phyloP scores from a whole-genome alignment of 2,329 filamentous ascomycete species.

The Monosporascus sp. region DNA sequence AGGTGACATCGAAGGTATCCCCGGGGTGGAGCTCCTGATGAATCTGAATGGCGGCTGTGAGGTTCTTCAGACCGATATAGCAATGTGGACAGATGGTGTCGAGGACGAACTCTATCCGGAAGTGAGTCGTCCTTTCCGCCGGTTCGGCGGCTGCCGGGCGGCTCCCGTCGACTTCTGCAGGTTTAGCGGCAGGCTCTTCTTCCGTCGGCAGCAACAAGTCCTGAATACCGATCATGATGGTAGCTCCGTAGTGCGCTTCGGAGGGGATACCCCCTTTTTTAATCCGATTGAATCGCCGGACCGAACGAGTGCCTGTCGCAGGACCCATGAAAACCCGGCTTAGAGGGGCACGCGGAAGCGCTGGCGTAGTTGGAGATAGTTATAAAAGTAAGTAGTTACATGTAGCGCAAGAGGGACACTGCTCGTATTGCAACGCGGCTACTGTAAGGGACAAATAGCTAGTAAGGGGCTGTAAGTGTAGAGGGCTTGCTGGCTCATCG shows the following conservation, averaged over 20 bases:
- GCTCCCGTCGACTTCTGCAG: not conserved
- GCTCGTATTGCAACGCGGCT: too few relatives aligned
- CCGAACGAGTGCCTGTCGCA: not conserved
- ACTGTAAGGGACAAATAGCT: too few relatives aligned
- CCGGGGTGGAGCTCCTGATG: conserved; percentile 37
- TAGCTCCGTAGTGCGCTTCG: not conserved
- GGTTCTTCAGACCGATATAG: conserved; percentile 43
- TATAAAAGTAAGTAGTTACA: too few relatives aligned
- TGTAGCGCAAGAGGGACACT: too few relatives aligned
- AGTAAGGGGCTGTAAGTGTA: too few relatives aligned
- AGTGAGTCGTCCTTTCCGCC: conserved; percentile 18
- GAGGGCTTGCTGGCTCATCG: not conserved
- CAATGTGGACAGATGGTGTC: conserved; percentile 50
- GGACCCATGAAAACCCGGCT: not conserved
- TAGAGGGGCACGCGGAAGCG: not conserved
- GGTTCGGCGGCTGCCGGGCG: not conserved
- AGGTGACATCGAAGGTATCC: conserved; percentile 41
- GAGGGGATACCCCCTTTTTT: not conserved
- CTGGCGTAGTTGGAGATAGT: not conserved
- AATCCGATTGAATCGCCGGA: not conserved
- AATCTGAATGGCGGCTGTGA: conserved; percentile 39
- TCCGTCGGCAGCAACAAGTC: conserved; percentile 22
- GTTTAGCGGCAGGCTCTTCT: conserved; percentile 3
- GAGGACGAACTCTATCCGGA: conserved; percentile 42
- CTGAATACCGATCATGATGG: conserved; percentile 22